phyloP scores from a whole-genome alignment of 768 basidiomycete genomes.

The Neoboletus brunneissimus region DNA sequence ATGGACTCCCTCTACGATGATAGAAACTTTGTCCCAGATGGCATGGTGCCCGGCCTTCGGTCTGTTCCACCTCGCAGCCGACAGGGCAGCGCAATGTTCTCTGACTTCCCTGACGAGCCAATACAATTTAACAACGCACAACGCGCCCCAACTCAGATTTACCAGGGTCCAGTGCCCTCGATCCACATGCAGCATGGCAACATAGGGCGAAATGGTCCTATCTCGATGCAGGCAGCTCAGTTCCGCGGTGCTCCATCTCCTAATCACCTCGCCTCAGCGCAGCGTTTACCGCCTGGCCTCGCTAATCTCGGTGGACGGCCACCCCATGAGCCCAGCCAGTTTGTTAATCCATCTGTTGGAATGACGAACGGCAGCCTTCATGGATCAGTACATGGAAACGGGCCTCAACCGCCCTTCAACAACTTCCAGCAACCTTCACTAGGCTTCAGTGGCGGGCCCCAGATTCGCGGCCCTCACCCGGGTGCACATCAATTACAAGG shows the following conservation, averaged over 20 bases:
- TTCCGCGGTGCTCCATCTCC: constrained; percentile 74
- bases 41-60: constrained; percentile 82
- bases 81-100: constrained; percentile 50
- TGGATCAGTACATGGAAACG: constrained; percentile 44
- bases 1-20: constrained; percentile 74
- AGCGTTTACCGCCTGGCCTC: constrained; percentile 74
- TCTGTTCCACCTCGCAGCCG: constrained; percentile 60
- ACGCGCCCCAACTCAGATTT: constrained; percentile 57
- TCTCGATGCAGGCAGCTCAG: constrained; percentile 58
- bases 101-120: constrained; percentile 63
- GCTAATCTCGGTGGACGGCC: constrained; percentile 81
- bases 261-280: constrained; percentile 45
- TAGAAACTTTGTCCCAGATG: constrained; percentile 77
- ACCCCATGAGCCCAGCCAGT: constrained; percentile 74
- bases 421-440: constrained; percentile 46
- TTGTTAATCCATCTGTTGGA: constrained; percentile 42
- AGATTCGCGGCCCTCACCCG: constrained; percentile 52
- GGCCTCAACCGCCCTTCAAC: constrained; percentile 51
- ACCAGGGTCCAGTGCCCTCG: constrained; percentile 45
- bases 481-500: constrained; percentile 47
- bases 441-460: constrained; percentile 41
- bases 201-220: constrained; percentile 47
- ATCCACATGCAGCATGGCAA: constrained; percentile 53
- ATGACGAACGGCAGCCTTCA: constrained; percentile 48
- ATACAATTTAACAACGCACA: constrained; percentile 59